Evolutionary conservation across 257 asterid species (phyloP).

Genomic region (Petunia axillaris): DNA sequence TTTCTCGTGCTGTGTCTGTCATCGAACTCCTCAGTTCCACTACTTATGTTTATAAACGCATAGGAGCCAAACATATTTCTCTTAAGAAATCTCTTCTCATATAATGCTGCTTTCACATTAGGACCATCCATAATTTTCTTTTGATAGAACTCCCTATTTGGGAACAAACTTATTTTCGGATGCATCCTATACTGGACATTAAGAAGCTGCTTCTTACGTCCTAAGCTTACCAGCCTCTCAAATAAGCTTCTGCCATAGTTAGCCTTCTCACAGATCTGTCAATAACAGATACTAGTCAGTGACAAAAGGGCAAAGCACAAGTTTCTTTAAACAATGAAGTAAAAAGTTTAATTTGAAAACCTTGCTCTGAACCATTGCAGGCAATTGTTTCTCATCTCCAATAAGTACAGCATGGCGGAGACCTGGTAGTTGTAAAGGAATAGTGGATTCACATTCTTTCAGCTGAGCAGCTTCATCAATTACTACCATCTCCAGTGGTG

Average conservation of each 20-base stretch:
- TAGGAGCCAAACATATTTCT: slow-evolving; percentile 57
- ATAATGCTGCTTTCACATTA: slow-evolving; percentile 37
- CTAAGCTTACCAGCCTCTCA: slow-evolving; percentile 57
- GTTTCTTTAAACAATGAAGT: neutral
- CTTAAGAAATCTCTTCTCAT: slow-evolving; percentile 38
- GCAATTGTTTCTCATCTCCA: slow-evolving; percentile 68
- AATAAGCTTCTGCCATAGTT: slow-evolving; percentile 63
- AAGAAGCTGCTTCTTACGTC: slow-evolving; percentile 54
- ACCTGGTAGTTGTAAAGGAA: slow-evolving; percentile 58
- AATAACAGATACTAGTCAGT: neutral
- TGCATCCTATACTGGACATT: slow-evolving; percentile 67
- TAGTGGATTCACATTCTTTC: slow-evolving; percentile 65
- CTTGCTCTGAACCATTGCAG: slow-evolving; percentile 68
- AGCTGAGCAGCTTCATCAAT: slow-evolving; percentile 78
- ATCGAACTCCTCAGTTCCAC: slow-evolving; percentile 56
- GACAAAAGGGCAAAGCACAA: neutral
- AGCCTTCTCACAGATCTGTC: slow-evolving; percentile 26
- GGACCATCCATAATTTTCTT: slow-evolving; percentile 48
- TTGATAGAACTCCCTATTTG: slow-evolving; percentile 51
- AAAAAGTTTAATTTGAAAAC: slow-evolving; percentile 24
- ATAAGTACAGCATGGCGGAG: slow-evolving; percentile 59
- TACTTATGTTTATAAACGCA: slow-evolving; percentile 59
- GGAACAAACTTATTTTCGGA: slow-evolving; percentile 62
- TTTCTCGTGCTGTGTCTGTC: slow-evolving; percentile 49
- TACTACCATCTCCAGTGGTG: slow-evolving; percentile 42